Percentiles rank a stretch among this genome's conserved stretches.
Conservation (phyloP, 164 flowering plant genomes). For the Chimonanthus salicifolius region DNA sequence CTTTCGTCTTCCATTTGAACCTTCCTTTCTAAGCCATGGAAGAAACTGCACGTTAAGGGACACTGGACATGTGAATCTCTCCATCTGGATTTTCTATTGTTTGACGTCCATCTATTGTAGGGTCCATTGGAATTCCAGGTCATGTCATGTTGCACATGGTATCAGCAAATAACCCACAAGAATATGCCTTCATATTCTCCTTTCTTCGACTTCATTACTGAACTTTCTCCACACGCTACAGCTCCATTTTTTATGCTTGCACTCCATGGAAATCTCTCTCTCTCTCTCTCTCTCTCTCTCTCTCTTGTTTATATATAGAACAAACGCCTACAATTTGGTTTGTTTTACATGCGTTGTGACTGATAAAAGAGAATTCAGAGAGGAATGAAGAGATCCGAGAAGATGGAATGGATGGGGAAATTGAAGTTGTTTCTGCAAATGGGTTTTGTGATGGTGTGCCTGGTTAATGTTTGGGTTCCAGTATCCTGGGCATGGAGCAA, state of each 20-base stretch:
- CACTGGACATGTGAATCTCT: no score
- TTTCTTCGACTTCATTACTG: no score
- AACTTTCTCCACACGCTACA: no score
- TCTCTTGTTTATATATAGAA: background rate
- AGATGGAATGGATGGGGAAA: slow-evolving; percentile 10
- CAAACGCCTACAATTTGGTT: background rate
- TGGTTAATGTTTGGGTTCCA: slow-evolving; percentile 22
- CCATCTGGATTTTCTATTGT: no score
- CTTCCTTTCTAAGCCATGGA: no score
- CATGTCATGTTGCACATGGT: no score
- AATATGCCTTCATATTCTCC: no score
- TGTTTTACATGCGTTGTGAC: background rate
- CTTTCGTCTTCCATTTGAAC: no score
- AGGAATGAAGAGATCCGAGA: background rate
- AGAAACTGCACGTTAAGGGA: no score
- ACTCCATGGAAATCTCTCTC: slow-evolving; percentile 33
- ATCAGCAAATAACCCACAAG: no score
- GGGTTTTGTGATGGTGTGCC: slow-evolving; percentile 14
- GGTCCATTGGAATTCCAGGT: no score
- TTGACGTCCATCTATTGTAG: no score
- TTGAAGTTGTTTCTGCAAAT: slow-evolving; percentile 4
- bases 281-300: background rate
- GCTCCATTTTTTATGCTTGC: slow-evolving; percentile 21
- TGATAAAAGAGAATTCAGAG: background rate
- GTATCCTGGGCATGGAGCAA: slow-evolving; percentile 80